Base-by-base conservation (phyloP, 306 rosid species). In the Prunus dulcis region DNA sequence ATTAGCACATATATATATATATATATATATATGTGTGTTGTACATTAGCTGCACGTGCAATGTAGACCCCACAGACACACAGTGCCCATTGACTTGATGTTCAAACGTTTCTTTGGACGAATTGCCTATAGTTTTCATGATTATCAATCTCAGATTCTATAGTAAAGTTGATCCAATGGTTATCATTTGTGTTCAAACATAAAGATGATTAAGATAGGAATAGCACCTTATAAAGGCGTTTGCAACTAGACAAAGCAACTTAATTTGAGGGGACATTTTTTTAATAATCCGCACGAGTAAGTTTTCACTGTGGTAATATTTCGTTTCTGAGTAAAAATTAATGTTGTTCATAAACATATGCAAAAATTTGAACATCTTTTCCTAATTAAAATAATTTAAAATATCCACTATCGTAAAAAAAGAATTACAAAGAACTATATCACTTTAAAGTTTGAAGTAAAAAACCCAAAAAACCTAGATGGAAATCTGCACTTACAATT, bases 11-110 rank as follows among this genome's bases (percentile, higher is more conserved):
- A n/a, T 30, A 30, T 32, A 32, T 5, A 34, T 34, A 32, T 5
- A 34, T 34, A 38, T 38, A 38, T 38, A 6, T 20, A 12, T 23
- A 2, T n/a, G 0, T 12, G 15, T 3, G 38, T n/a, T 47, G 22
- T n/a, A 13, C 72, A 47, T 60, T 69, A 62, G 78, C 60, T 73
- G 68, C 86, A 85, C 85, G 85, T 83, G 87, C 75, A 80, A 64
- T 13, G n/a, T 64, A 64, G 85, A 43, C 71, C 65, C 83, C 81
- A 7, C 43, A 1, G 43, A 38, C 43, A 7, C 62, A 71, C 72
- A 52, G 38, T 15, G 41, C 45, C 18, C 38, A 85, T 83, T 82
- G 86, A 82, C 89, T 70, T 68, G 79, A 69, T 72, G 77, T 72
- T 86, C 85, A 70, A 78, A 82, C 67, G 74, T 73, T 55, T 68